A percentile compares a stretch with the other conserved stretches of the same genome.
phyloP scores from a whole-genome alignment of 2,329 filamentous ascomycete species.

The Cercospora sp. region DNA sequence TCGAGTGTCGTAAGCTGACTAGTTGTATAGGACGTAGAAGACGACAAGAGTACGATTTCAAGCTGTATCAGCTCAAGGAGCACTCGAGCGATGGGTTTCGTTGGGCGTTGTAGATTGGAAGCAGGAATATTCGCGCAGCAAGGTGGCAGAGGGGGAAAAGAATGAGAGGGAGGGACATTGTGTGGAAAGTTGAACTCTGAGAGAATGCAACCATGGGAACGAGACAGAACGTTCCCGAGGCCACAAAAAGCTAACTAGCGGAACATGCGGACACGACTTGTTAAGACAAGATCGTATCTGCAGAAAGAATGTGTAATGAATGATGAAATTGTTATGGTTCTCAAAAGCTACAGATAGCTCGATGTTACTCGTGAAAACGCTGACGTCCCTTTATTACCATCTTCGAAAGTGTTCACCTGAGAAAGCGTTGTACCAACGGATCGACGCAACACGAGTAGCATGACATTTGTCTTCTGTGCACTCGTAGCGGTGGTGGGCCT shows the following conservation, averaged over 20 bases:
- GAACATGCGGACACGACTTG: neutral
- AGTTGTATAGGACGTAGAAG: neutral
- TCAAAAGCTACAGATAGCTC: no score
- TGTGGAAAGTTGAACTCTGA: neutral
- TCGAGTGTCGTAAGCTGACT: neutral
- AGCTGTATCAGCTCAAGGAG: neutral
- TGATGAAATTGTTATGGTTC: no score
- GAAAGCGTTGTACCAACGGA: no score
- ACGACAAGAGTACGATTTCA: neutral
- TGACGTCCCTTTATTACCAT: no score
- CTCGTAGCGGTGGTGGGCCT: no score
- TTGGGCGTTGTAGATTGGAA: neutral
- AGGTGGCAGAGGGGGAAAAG: neutral
- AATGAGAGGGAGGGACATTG: neutral
- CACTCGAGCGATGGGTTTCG: neutral
- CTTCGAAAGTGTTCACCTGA: no score
- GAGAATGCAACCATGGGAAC: neutral
- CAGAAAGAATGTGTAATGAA: neutral
- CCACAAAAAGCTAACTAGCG: neutral
- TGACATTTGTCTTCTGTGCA: no score
- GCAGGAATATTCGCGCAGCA: neutral
- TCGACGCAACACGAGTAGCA: no score
- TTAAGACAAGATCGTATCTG: neutral
- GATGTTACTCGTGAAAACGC: no score
- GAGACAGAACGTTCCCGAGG: neutral